Evolutionary conservation across 106 monocot species (phyloP).

Genomic region (Apostasia ramifera): DNA sequence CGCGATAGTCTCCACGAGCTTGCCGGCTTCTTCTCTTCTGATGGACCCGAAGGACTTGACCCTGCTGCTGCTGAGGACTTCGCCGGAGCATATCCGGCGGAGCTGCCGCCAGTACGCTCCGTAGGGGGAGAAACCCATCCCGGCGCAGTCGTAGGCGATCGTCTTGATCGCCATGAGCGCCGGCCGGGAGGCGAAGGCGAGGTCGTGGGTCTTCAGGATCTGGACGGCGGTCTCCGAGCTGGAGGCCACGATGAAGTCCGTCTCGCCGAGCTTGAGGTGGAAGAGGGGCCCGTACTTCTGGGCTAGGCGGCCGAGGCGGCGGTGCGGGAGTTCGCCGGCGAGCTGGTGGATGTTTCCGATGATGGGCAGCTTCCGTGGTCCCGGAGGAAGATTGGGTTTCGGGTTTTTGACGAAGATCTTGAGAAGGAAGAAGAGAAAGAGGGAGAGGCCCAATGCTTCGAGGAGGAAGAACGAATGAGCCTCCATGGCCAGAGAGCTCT

Average conservation of each 20-base stretch:
- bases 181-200: constrained; percentile 4
- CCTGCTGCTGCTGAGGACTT: not conserved
- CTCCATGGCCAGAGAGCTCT: too few species aligned
- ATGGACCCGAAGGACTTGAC: not conserved
- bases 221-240: constrained; percentile 2
- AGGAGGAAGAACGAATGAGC: too few species aligned
- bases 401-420: not conserved
- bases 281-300: constrained; percentile 2
- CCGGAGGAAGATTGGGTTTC: not conserved
- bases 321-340: constrained; percentile 4
- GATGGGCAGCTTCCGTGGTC: constrained; percentile 10
- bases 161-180: not conserved
- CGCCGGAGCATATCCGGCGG: not conserved
- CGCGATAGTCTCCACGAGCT: not conserved
- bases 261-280: constrained; percentile 13
- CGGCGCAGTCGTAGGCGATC: constrained; percentile 2
- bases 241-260: constrained; percentile 9
- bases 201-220: constrained; percentile 8
- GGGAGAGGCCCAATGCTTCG: not conserved
- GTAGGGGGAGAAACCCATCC: constrained; percentile 7
- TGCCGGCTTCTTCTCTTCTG: not conserved
- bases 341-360: constrained; percentile 11
- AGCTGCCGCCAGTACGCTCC: constrained; percentile 3
- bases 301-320: not conserved
- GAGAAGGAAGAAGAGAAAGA: not conserved